phyloP scores from a whole-genome alignment of 805 yeast species.

The Ogataea degrootiae region DNA sequence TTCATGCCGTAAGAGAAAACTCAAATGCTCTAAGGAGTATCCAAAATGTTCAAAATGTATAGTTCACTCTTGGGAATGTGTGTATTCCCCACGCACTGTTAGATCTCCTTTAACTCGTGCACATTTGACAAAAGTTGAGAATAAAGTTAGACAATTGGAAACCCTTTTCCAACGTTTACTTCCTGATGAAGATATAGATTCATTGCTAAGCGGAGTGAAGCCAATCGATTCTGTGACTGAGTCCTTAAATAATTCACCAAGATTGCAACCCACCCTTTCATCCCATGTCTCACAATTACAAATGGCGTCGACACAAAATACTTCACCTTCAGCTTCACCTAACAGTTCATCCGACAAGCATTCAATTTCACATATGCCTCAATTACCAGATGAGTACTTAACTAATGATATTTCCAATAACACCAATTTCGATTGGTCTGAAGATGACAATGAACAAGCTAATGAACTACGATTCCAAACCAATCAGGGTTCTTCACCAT shows the following conservation, averaged over 20 bases:
- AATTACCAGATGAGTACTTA: conserved; percentile 24
- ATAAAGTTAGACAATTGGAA: conserved; percentile 44
- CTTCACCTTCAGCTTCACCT: conserved; percentile 2
- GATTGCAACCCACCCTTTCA: conserved; percentile 4
- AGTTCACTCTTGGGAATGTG: conserved; percentile 68
- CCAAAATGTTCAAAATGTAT: conserved; percentile 76
- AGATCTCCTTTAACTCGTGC: conserved; percentile 81
- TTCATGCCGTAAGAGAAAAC: conserved; percentile 74
- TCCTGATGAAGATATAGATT: conserved; percentile 44
- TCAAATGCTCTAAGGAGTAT: conserved; percentile 72
- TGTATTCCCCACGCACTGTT: conserved; percentile 72
- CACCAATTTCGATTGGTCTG: conserved; percentile 58
- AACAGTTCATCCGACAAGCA: background rate
- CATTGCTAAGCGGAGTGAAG: conserved; percentile 17
- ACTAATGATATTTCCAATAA: conserved; percentile 24
- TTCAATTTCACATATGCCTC: conserved; percentile 11
- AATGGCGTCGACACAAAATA: conserved; percentile 5
- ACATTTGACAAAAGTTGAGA: conserved; percentile 73
- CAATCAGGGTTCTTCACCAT: conserved; percentile 3
- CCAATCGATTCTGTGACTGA: conserved; percentile 10
- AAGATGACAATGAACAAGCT: conserved; percentile 42
- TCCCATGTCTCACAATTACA: background rate
- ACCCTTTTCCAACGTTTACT: conserved; percentile 36
- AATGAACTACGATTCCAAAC: conserved; percentile 5
- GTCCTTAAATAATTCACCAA: conserved; percentile 14